These are phyloP conservation scores for Pestalotiopsis sp. DNA, from an alignment of 2,329 filamentous ascomycete species.

Conservation along the genomic window DNA sequence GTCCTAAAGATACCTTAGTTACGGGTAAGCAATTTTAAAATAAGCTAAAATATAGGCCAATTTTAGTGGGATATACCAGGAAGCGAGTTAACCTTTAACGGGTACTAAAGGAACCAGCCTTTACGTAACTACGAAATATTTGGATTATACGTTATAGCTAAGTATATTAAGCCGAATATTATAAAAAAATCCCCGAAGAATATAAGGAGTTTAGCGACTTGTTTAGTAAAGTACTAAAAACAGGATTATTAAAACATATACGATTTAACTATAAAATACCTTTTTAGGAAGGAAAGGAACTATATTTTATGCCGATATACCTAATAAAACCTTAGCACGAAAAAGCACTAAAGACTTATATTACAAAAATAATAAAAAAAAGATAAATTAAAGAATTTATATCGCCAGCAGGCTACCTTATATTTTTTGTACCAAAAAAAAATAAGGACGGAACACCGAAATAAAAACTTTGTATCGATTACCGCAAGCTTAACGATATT, in stretches of 20 bases:
- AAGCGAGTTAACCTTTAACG: neutral
- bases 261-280: neutral
- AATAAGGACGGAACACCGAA: no score
- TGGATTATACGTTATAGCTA: constrained; percentile 6
- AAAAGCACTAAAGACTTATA: no score
- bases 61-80: neutral
- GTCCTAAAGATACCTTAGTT: constrained; percentile 9
- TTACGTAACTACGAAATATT: constrained; percentile 7
- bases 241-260: constrained; percentile 1
- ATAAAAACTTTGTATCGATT: no score
- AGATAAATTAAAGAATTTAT: no score
- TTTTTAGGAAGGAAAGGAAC: neutral
- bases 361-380: no score
- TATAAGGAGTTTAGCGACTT: constrained; percentile 6
- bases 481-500: no score
- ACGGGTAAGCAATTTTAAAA: neutral
- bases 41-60: constrained; percentile 1
- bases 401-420: no score
- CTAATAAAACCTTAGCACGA: no score
- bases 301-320: neutral
- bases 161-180: constrained; percentile 1
- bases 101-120: neutral
- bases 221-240: constrained; percentile 7
- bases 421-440: no score
- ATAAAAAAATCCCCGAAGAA: neutral